phyloP scores from a whole-genome alignment of 2,329 filamentous ascomycete genomes.

The Colletotrichum truncatum region DNA sequence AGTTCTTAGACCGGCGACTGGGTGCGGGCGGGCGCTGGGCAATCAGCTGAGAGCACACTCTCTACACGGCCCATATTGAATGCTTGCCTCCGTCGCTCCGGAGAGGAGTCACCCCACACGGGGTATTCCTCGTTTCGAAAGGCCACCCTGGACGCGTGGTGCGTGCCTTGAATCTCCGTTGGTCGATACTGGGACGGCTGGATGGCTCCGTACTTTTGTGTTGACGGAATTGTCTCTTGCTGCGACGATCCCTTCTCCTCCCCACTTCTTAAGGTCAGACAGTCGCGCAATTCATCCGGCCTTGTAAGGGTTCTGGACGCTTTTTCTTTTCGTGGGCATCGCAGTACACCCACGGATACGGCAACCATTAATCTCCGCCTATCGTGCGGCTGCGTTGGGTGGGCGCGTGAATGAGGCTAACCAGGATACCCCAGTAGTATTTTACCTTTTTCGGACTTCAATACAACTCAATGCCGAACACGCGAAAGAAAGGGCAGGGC shows the following conservation, averaged over 20 bases:
- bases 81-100: background rate
- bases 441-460: background rate
- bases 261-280: background rate
- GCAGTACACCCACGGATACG: too few relatives aligned
- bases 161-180: slow-evolving; percentile 3
- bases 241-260: background rate
- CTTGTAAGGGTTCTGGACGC: background rate
- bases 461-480: slow-evolving; percentile 5
- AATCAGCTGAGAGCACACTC: slow-evolving; percentile 5
- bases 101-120: background rate
- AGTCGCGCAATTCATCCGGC: background rate
- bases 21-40: background rate
- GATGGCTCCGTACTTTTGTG: background rate
- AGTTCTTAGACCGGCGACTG: background rate
- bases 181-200: background rate
- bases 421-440: background rate
- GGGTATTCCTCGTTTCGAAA: slow-evolving; percentile 8
- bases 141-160: background rate
- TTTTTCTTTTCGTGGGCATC: background rate
- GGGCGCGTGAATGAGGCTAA: background rate
- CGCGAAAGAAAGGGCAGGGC: background rate
- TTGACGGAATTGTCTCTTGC: background rate
- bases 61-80: too few relatives aligned
- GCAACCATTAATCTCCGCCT: slow-evolving; percentile 21
- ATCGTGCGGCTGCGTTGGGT: background rate